Percentiles rank a stretch among this genome's conserved stretches.
phyloP scores from a whole-genome alignment of 352 stramenopile species.

The Peronospora tabacina region DNA sequence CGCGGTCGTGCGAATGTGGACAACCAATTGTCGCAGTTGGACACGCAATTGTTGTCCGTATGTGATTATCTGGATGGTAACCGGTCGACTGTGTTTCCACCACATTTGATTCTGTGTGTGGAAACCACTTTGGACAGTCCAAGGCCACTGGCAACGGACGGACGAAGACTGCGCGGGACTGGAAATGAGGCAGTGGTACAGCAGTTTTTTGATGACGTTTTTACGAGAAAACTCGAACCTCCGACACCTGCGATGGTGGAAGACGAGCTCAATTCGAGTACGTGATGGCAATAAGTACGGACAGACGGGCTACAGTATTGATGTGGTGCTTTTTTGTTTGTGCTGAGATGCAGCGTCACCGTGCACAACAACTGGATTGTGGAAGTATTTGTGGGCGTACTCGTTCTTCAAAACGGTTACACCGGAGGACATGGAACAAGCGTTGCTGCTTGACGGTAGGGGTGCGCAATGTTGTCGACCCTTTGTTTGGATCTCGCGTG shows the following conservation, averaged over 20 bases:
- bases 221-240: conserved; percentile 24
- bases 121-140: conserved; percentile 10
- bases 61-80: conserved; percentile 51
- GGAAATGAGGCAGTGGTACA: conserved; percentile 16
- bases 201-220: conserved; percentile 14
- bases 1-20: conserved; percentile 46
- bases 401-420: conserved; percentile 57
- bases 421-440: conserved; percentile 49
- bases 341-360: conserved; percentile 35
- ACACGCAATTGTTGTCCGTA: conserved; percentile 50
- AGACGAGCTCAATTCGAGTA: conserved; percentile 58
- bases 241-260: conserved; percentile 42
- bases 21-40: conserved; percentile 52
- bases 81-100: conserved; percentile 35
- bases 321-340: neutral
- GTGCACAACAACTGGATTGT: conserved; percentile 59
- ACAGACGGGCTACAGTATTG: neutral
- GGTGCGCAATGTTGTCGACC: neutral
- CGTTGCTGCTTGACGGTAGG: conserved; percentile 49
- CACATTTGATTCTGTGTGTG: conserved; percentile 26
- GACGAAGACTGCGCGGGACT: conserved; percentile 16
- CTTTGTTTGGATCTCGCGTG: neutral
- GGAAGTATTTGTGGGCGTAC: conserved; percentile 55
- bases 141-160: conserved; percentile 1
- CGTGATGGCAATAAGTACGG: neutral